Evolutionary conservation across 208 protist species (phyloP).

Genomic region (Strigomonas galati): DNA sequence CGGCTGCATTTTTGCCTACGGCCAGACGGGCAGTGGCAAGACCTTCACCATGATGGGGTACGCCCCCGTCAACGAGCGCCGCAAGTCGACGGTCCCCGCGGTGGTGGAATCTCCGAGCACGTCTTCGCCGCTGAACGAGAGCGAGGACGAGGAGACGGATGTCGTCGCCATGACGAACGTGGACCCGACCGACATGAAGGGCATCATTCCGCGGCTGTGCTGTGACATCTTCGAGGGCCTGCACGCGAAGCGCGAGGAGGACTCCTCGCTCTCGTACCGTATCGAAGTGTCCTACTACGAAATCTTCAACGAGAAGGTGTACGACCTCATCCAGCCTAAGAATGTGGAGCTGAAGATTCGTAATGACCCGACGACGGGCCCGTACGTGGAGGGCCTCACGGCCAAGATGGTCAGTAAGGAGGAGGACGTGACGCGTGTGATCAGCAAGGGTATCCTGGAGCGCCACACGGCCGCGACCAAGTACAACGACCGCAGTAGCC

Average conservation of each 20-base stretch:
- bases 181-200: constrained; percentile 38
- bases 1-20: constrained; percentile 89
- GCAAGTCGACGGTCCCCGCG: not conserved
- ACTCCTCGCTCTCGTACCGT: constrained; percentile 74
- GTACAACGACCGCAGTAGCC: constrained; percentile 89
- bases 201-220: constrained; percentile 73
- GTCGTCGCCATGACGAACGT: constrained; percentile 33
- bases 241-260: constrained; percentile 39
- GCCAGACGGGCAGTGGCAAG: constrained; percentile 90
- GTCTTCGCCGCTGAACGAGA: constrained; percentile 7
- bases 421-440: constrained; percentile 47
- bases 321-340: constrained; percentile 51
- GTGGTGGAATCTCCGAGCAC: not conserved
- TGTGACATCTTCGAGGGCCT: constrained; percentile 64
- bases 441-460: constrained; percentile 66
- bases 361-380: constrained; percentile 38
- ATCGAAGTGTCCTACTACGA: constrained; percentile 86
- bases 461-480: constrained; percentile 83
- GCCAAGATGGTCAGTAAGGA: constrained; percentile 48
- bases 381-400: constrained; percentile 79
- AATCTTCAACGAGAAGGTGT: constrained; percentile 91
- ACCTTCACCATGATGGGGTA: constrained; percentile 93
- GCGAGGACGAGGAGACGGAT: constrained; percentile 28
- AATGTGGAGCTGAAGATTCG: constrained; percentile 69
- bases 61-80: not conserved